A percentile compares a stretch with the other conserved stretches of the same genome.
Conservation (phyloP, 345 rosid genomes). For the Cardamine occulta region DNA sequence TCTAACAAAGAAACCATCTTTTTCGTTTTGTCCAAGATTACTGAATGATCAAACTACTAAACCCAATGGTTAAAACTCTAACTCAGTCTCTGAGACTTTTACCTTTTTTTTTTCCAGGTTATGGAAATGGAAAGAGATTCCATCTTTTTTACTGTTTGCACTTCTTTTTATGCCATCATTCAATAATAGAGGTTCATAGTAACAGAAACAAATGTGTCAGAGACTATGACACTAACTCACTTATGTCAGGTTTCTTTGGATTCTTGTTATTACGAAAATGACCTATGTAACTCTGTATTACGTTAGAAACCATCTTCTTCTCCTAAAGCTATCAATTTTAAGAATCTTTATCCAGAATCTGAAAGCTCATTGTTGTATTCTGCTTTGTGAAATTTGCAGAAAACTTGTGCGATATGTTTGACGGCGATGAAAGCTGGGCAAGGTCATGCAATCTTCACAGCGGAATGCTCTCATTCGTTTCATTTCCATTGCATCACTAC, state of each 20-base stretch:
- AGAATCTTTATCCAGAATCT: slow-evolving; percentile 1
- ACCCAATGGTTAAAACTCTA: slow-evolving; percentile 9
- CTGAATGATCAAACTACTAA: slow-evolving; percentile 19
- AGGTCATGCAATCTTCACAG: slow-evolving; percentile 94
- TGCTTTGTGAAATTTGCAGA: slow-evolving; percentile 56
- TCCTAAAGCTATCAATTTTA: neutral
- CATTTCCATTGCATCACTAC: slow-evolving; percentile 95
- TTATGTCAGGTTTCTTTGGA: slow-evolving; percentile 38
- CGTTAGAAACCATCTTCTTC: slow-evolving; percentile 20
- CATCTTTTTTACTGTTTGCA: slow-evolving; percentile 29
- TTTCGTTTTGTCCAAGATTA: neutral
- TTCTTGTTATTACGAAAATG: slow-evolving; percentile 35
- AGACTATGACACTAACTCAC: slow-evolving; percentile 39
- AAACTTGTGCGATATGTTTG: slow-evolving; percentile 86
- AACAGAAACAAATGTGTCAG: slow-evolving; percentile 46
- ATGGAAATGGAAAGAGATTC: slow-evolving; percentile 49
- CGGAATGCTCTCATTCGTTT: slow-evolving; percentile 97
- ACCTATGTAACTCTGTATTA: slow-evolving; percentile 35
- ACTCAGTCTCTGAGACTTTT: slow-evolving; percentile 15
- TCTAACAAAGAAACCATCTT: slow-evolving; percentile 10
- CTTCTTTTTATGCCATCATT: slow-evolving; percentile 51
- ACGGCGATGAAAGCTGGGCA: slow-evolving; percentile 74
- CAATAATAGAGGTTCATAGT: slow-evolving; percentile 54
- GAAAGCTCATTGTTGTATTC: neutral
- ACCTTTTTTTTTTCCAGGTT: neutral